Base-by-base conservation (phyloP, 768 basidiomycete genomes). In the Cystoderma amianthinum region DNA sequence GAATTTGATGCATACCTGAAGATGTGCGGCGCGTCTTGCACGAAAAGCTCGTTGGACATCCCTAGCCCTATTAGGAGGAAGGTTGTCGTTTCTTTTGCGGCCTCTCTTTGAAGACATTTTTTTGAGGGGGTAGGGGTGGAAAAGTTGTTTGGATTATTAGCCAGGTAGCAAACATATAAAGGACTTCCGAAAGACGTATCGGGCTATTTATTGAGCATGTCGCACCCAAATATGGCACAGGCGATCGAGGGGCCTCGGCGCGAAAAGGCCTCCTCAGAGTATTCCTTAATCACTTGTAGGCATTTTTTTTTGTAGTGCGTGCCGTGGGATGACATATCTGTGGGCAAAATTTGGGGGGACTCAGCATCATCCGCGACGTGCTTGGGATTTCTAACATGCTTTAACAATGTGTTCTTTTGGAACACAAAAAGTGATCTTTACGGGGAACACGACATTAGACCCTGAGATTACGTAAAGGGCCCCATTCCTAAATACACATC, bases 1-100 rank as follows among this genome's bases (percentile, higher is more conserved):
- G 55, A 59, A 57, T 49, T 51, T 55, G 34, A 17, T 36, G 9
- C 58, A 45, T 51, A 87, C 86, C 69, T 84, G 76, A 41, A 94
- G 72, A 60, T 93, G 90, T 43, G 88, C 88, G 46, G 89, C 89
- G 51, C 90, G 78, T 49, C 91, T 71, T 23, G 90, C 91, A 47
- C 90, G 76, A 67, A 93, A 94, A 6, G 89, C 90, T 55, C 90
- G 67, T 58, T 94, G 90, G 13, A 92, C 87, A 54, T 93, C 91
- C 44, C 91, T 69, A 20, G 90, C 89, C 47, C 89, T 78, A 53
- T 85, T 85, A 3, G 83, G 83, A 44, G 85, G 83, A 35, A 86
- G 75, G 53, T 76, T 82, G 60, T 86, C 82, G 61, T 86, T 84
- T 58, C 87, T 71, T 55, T 90, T 90, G 54, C 88, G 77, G 46